Conservation (phyloP, 495 filamentous ascomycete genomes). For the Parachaetomium inaequale region DNA sequence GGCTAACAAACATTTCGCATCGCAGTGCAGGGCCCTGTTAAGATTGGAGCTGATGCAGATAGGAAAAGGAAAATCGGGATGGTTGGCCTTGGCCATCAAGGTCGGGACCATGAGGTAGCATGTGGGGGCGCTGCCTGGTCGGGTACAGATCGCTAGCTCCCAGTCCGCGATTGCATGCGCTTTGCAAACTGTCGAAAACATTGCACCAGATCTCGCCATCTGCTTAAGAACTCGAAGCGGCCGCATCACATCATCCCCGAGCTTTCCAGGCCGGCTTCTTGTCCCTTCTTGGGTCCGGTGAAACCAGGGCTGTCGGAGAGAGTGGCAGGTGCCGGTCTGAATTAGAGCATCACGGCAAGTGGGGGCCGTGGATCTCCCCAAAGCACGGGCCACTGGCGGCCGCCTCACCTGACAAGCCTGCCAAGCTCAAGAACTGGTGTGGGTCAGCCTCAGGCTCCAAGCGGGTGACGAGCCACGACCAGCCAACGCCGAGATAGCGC, state of each 20-base stretch:
- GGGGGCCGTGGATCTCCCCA: neutral
- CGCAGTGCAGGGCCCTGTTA: neutral
- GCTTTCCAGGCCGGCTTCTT: no score
- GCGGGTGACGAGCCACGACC: slow-evolving; percentile 30
- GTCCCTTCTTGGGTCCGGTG: no score
- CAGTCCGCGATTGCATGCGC: no score
- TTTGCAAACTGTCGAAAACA: no score
- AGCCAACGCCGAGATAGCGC: slow-evolving; percentile 19
- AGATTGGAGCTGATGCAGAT: neutral
- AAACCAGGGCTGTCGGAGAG: neutral
- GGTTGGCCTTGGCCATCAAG: neutral
- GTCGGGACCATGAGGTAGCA: neutral
- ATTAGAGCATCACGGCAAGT: neutral
- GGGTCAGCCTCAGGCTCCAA: slow-evolving; percentile 27
- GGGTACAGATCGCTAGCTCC: neutral
- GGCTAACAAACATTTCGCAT: neutral
- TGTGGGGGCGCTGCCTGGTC: neutral
- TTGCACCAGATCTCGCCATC: no score
- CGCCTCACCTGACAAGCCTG: slow-evolving; percentile 1
- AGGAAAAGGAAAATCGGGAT: neutral
- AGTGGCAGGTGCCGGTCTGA: neutral
- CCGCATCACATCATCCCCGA: no score
- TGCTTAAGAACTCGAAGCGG: no score
- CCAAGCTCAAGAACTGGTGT: slow-evolving; percentile 9
- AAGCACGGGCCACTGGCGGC: slow-evolving; percentile 1